These are phyloP conservation scores for Mortierella sp. DNA, from an alignment of 371 early-diverging fungal species.

Conservation along the genomic window DNA sequence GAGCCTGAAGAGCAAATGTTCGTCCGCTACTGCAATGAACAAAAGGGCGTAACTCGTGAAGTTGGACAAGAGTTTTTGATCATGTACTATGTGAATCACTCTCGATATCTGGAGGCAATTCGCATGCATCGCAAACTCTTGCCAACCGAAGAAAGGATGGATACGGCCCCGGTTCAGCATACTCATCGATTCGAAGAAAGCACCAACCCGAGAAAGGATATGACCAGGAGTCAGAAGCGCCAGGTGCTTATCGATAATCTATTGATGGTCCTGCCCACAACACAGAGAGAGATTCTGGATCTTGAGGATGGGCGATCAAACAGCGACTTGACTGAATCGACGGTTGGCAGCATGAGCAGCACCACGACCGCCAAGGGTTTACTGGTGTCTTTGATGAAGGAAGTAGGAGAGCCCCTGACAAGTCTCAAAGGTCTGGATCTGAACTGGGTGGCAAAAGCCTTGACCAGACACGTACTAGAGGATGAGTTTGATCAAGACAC, in stretches of 20 bases:
- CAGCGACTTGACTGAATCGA: neutral
- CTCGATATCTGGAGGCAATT: slow-evolving; percentile 46
- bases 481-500: neutral
- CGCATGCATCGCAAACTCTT: slow-evolving; percentile 42
- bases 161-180: slow-evolving; percentile 29
- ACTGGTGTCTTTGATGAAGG: slow-evolving; percentile 15
- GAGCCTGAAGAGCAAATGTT: slow-evolving; percentile 32
- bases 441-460: slow-evolving; percentile 23
- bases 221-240: slow-evolving; percentile 50
- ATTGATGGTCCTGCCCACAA: slow-evolving; percentile 29
- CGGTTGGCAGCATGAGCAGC: neutral
- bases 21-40: slow-evolving; percentile 23
- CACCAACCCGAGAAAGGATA: neutral
- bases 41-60: slow-evolving; percentile 31
- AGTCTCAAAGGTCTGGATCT: slow-evolving; percentile 38
- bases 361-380: slow-evolving; percentile 4
- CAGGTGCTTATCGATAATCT: slow-evolving; percentile 35
- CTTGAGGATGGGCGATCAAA: slow-evolving; percentile 16
- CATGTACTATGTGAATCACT: slow-evolving; percentile 49
- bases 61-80: slow-evolving; percentile 44
- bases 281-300: slow-evolving; percentile 25
- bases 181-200: slow-evolving; percentile 14
- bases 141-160: slow-evolving; percentile 24
- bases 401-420: slow-evolving; percentile 18
- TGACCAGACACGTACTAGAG: slow-evolving; percentile 3